These are phyloP conservation scores for Pythium angustatum DNA, from an alignment of 352 stramenopile genomes.

Conservation along the genomic window DNA sequence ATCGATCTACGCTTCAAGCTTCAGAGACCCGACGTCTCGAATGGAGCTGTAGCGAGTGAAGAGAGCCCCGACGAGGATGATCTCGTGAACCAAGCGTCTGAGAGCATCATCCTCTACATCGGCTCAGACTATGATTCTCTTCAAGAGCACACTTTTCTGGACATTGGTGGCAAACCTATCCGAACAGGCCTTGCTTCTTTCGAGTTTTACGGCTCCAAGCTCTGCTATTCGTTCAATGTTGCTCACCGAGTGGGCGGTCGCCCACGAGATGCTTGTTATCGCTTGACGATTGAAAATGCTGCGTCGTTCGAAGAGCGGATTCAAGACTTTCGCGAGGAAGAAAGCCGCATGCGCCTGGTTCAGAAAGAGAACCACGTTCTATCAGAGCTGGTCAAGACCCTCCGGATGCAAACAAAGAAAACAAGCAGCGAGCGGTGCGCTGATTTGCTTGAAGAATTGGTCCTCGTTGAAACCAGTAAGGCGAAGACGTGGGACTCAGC, in stretches of 20 bases:
- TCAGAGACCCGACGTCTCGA: too few species aligned
- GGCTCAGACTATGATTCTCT: constrained; percentile 62
- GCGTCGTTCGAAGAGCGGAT: constrained; percentile 51
- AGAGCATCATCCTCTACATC: constrained; percentile 44
- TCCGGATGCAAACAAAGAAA: constrained; percentile 66
- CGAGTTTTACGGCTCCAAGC: constrained; percentile 56
- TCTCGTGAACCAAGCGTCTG: constrained; percentile 6
- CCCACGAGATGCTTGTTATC: constrained; percentile 12
- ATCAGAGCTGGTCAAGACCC: constrained; percentile 71
- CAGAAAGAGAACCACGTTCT: constrained; percentile 70
- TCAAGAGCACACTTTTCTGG: constrained; percentile 43
- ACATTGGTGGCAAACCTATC: constrained; percentile 41
- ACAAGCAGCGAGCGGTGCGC: constrained; percentile 55
- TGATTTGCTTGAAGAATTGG: constrained; percentile 62
- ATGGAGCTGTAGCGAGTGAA: too few species aligned
- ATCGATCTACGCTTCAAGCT: constrained; percentile 37
- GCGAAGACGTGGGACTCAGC: constrained; percentile 65
- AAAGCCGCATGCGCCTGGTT: constrained; percentile 37
- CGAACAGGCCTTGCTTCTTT: constrained; percentile 38
- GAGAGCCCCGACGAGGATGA: constrained; percentile 18
- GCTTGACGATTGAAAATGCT: constrained; percentile 18
- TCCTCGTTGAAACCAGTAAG: constrained; percentile 59
- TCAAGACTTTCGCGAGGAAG: constrained; percentile 70
- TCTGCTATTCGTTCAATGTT: constrained; percentile 73
- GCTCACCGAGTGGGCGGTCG: constrained; percentile 17